Conservation (phyloP, 805 yeast genomes). For the Hanseniaspora meyeri region DNA sequence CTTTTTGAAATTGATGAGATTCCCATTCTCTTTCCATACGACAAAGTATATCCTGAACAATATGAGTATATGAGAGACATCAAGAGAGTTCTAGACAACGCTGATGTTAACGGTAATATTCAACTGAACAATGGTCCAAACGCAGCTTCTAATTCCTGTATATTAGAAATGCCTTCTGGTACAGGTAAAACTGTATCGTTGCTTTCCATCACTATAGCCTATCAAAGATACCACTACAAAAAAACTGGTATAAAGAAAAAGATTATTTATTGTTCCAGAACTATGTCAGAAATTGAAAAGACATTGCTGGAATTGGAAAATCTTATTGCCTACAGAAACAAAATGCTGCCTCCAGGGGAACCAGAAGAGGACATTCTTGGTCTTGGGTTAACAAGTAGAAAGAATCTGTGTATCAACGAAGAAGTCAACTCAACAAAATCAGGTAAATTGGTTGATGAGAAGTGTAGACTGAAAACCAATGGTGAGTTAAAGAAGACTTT, state of each 20-base stretch:
- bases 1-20: slow-evolving; percentile 90
- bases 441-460: slow-evolving; percentile 89
- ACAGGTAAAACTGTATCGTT: slow-evolving; percentile 95
- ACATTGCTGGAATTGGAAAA: slow-evolving; percentile 83
- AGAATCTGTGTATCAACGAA: slow-evolving; percentile 87
- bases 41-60: slow-evolving; percentile 94
- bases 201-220: slow-evolving; percentile 82
- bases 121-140: neutral
- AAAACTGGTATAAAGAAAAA: slow-evolving; percentile 46
- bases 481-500: slow-evolving; percentile 67
- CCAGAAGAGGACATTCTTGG: slow-evolving; percentile 71
- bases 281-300: slow-evolving; percentile 98
- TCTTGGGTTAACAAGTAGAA: slow-evolving; percentile 84
- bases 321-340: slow-evolving; percentile 74
- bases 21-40: slow-evolving; percentile 92
- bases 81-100: slow-evolving; percentile 66
- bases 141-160: slow-evolving; percentile 76
- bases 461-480: slow-evolving; percentile 86
- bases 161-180: slow-evolving; percentile 98
- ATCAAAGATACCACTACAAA: slow-evolving; percentile 89
- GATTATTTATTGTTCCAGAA: slow-evolving; percentile 94
- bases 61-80: slow-evolving; percentile 96
- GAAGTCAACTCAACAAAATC: slow-evolving; percentile 74
- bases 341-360: slow-evolving; percentile 74
- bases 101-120: slow-evolving; percentile 10